A percentile compares a stretch with the other conserved stretches of the same genome.
Conservation (phyloP, 2,329 filamentous ascomycete genomes). For the Pseudogymnoascus sp. region DNA sequence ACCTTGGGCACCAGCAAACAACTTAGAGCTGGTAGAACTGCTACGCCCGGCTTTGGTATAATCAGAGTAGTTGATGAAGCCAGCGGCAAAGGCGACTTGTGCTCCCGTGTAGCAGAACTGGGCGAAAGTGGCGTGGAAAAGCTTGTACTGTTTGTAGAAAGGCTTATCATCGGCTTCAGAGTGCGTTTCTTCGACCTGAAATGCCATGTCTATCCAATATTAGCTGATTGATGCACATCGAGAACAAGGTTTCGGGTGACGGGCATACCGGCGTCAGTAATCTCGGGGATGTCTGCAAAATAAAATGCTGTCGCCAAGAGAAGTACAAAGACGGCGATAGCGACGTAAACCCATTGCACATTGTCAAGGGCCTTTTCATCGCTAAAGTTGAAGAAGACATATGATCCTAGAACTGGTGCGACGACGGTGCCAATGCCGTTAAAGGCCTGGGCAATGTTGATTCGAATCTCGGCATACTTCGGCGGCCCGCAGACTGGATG, state of each 20-base stretch:
- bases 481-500: conserved; percentile 39
- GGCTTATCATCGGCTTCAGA: conserved; percentile 45
- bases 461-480: conserved; percentile 62
- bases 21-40: conserved; percentile 33
- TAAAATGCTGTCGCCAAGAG: conserved; percentile 49
- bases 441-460: conserved; percentile 70
- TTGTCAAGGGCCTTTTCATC: conserved; percentile 44
- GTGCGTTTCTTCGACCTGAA: conserved; percentile 32
- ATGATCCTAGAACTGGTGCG: conserved; percentile 63
- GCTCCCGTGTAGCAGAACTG: conserved; percentile 73
- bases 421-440: conserved; percentile 68
- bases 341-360: conserved; percentile 58
- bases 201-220: conserved; percentile 9
- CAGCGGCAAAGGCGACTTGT: conserved; percentile 54
- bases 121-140: conserved; percentile 66
- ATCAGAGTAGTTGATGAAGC: conserved; percentile 60
- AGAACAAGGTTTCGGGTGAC: conserved; percentile 29
- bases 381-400: conserved; percentile 61
- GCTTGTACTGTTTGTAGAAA: conserved; percentile 59
- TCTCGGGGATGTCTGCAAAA: conserved; percentile 41
- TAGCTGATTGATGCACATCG: conserved; percentile 11
- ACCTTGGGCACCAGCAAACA: conserved; percentile 67
- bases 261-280: conserved; percentile 55
- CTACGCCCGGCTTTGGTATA: conserved; percentile 22
- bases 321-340: conserved; percentile 52